Evolutionary conservation across 805 yeast species (phyloP), one percentile per base, ranked within the genome.

Genomic region (Candida golubevii): DNA sequence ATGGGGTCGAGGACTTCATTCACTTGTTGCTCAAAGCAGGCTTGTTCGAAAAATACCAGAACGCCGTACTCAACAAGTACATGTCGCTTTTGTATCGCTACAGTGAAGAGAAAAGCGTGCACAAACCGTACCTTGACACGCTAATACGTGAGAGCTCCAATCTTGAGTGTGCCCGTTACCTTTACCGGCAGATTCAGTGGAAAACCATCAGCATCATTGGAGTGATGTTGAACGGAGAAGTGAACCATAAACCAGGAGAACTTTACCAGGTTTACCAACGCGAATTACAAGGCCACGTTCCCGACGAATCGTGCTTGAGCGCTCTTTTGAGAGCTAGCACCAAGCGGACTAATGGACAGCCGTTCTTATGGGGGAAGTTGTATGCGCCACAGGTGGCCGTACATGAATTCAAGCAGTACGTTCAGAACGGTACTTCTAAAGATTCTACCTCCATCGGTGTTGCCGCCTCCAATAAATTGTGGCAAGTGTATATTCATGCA

Each of bases 371-470:
- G 87, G 79, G 67, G 8, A 62, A 63, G 1, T 40, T 70, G 33
- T 75, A 63, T 41, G 85, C 89, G 0, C 67, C 83, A 1, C 87
- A 82, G 51, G 67, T 80, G 26, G 81, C 85, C 0, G 68, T 80
- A 2, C 72, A 67, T 33, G 86, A 83, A 56, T 77, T 83, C 60
- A 72, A 77, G 45, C 67, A 71, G 1, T 63, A 75, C 34, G 71
- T 59, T 5, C 42, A 31, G 9, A 44, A 28, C 12, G 40, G 26
- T 5, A 11, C 31, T 7, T 11, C 23, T 13, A 34, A 23, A 3
- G 36, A 36, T 26, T 38, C 46, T 13, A 35, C 35, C 30, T 10
- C 44, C 2, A 46, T 49, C n/a, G 18, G 42, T 23, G 48, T 48
- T 9, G 18, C 32, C n/a, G 50, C 55, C 1, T 62, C 70, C 6